phyloP scores from a whole-genome alignment of 2,329 filamentous ascomycete genomes.

The Aspergillus fumigatus region DNA sequence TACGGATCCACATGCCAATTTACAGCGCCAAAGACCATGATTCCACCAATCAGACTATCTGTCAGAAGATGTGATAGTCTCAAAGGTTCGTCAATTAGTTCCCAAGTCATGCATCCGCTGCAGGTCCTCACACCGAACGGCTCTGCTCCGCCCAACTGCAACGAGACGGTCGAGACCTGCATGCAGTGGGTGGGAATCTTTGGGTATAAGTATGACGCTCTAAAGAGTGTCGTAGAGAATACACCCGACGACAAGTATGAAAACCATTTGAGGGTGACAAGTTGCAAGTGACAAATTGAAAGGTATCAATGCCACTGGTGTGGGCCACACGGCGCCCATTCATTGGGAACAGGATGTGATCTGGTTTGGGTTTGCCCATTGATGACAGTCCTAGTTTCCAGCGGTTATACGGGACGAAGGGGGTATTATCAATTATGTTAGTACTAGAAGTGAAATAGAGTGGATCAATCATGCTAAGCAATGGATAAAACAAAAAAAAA shows the following conservation, averaged over 20 bases:
- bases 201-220: slow-evolving; percentile 27
- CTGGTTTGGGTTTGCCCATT: slow-evolving; percentile 21
- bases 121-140: slow-evolving; percentile 18
- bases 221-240: slow-evolving; percentile 9
- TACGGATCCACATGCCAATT: not conserved
- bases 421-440: not conserved
- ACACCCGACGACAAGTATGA: slow-evolving; percentile 16
- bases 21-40: too few species aligned
- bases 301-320: slow-evolving; percentile 20
- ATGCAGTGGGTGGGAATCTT: slow-evolving; percentile 55
- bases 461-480: not conserved
- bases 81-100: too few species aligned
- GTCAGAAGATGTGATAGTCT: too few species aligned
- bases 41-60: too few species aligned
- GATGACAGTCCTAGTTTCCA: not conserved
- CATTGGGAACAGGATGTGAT: slow-evolving; percentile 18
- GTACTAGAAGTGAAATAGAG: too few species aligned
- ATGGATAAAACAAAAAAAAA: not conserved
- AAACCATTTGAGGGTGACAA: slow-evolving; percentile 20
- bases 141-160: slow-evolving; percentile 51
- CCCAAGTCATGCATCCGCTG: too few species aligned
- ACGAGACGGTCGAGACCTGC: slow-evolving; percentile 55
- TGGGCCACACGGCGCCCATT: slow-evolving; percentile 18
- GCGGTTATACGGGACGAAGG: not conserved
- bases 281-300: slow-evolving; percentile 15